Evolutionary conservation across 331 rosid species (phyloP).

Genomic region (Quercus phellos): DNA sequence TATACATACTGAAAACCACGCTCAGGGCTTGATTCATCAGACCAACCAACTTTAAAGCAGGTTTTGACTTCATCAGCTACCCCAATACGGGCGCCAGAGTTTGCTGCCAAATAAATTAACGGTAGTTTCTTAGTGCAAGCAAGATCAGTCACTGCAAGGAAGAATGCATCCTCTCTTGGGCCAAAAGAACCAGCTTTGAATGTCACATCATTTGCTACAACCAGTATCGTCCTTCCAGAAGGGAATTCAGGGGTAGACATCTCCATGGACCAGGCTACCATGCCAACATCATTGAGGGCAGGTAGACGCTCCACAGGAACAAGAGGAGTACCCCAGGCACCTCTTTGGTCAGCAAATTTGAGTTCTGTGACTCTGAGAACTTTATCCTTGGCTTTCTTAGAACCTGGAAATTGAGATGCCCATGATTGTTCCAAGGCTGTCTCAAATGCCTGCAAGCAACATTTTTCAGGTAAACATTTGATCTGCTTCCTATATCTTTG

Average conservation of each 20-base stretch:
- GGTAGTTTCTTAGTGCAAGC: constrained; percentile 81
- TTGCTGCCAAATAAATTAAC: constrained; percentile 91
- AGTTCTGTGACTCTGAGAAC: constrained; percentile 74
- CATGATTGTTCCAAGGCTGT: constrained; percentile 87
- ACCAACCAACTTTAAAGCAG: constrained; percentile 98
- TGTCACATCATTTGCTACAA: constrained; percentile 92
- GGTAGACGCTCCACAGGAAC: constrained; percentile 60
- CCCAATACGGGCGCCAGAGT: constrained; percentile 98
- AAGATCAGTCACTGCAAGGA: constrained; percentile 88
- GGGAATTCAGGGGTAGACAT: constrained; percentile 92
- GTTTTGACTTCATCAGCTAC: constrained; percentile 93
- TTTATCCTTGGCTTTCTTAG: constrained; percentile 45
- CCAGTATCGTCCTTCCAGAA: constrained; percentile 83
- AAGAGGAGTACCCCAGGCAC: constrained; percentile 87
- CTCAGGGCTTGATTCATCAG: constrained; percentile 90
- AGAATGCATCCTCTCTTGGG: constrained; percentile 97
- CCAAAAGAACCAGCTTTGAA: constrained; percentile 99
- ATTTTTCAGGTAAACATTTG: constrained; percentile 27
- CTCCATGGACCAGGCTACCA: constrained; percentile 96
- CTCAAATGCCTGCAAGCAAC: constrained; percentile 76
- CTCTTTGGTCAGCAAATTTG: constrained; percentile 66
- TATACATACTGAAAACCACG: constrained; percentile 91
- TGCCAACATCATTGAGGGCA: constrained; percentile 90
- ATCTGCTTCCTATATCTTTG: constrained; percentile 6
- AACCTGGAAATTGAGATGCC: constrained; percentile 50